Evolutionary conservation across 257 asterid genomes (phyloP), one percentile per base, ranked within the genome.

Genomic region (Primulina huaijiensis): DNA sequence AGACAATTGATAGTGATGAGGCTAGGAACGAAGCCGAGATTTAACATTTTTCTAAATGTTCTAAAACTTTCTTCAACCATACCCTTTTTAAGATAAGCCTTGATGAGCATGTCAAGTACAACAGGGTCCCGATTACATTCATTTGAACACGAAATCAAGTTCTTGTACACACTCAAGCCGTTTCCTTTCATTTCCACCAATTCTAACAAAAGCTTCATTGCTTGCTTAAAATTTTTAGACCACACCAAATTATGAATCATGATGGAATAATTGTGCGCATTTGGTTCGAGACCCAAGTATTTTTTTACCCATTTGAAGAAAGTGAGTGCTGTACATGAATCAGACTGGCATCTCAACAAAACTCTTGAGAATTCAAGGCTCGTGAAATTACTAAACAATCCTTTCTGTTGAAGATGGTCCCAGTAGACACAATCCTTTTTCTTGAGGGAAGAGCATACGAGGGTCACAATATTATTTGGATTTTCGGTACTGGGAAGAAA

Each of bases 91-190:
- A 90, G 87, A 75, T 83, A 90, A 74, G 96, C 95, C 89, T 87
- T 90, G 70, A 90, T 72, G 57, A 92, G 89, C 95, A 92, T 87
- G 78, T 92, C 98, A 77, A 90, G 86, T 56, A 90, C 95, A 71
- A 83, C 87, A 64, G 95, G 95, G 64, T 90, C 95, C 90, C 89
- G 90, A 69, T 90, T 92, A 77, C 98, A 92, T 10, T 65, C 78
- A 65, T 77, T 55, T 3, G 84, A 65, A 73, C 84, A 75, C 17
- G 58, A 75, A 46, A 86, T 74, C 80, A 92, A 78, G 72, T 78
- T 79, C 43, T 84, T 83, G 70, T 67, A 88, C 75, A 85, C 82
- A 74, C 78, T 66, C 56, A 69, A 34, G 29, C 74, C 81, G 52
- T 69, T 67, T 70, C 65, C 83, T 11, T 68, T 62, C 78, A 77